Evolutionary conservation across 2,329 filamentous ascomycete genomes (phyloP), one percentile per base, ranked within the genome.

Genomic region (Colletotrichum agaves): DNA sequence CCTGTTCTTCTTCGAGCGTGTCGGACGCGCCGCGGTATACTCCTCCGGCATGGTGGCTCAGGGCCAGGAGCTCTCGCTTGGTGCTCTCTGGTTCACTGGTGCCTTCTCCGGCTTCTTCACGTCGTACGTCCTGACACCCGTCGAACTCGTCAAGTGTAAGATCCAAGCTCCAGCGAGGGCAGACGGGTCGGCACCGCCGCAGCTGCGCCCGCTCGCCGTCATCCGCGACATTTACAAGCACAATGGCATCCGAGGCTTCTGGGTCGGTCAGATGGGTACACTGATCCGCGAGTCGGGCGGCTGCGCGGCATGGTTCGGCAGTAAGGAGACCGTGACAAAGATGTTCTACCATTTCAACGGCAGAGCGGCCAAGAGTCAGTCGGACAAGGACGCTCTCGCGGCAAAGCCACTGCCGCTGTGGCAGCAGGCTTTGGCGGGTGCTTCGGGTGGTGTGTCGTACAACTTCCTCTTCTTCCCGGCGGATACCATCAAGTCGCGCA

Each of bases 381-480:
- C 74, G 3, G 81, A 83, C 75, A 81, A 75, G 63, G 79, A 81
- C 69, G 75, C 73, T 2, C 76, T 85, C 15, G 73, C 78, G 3
- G 78, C 84, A 4, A 81, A 86, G 53, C 83, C 89, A 1, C 81
- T 98, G 10, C 91, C 93, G 5, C 79, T 98, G 5, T 92, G 92
- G 85, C 93, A 98, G 80, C 94, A 97, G 78, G 93, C 97, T 75
- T 77, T 93, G 19, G 93, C 94, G 1, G 95, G 95, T 46, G 95
- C 95, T 3, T 88, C 90, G 7, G 96, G 95, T 3, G 96, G 96
- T 60, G 92, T 98, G 82, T 90, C 90, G 39, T 99, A 99, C 82
- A 99, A 99, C 78, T 98, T 98, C 77, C 82, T 97, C 21, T 98
- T 98, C 84, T 99, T 96, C 78, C 96, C 96, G 0, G 96, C 96